phyloP scores from a whole-genome alignment of 306 rosid species.

The Argentina anserina region DNA sequence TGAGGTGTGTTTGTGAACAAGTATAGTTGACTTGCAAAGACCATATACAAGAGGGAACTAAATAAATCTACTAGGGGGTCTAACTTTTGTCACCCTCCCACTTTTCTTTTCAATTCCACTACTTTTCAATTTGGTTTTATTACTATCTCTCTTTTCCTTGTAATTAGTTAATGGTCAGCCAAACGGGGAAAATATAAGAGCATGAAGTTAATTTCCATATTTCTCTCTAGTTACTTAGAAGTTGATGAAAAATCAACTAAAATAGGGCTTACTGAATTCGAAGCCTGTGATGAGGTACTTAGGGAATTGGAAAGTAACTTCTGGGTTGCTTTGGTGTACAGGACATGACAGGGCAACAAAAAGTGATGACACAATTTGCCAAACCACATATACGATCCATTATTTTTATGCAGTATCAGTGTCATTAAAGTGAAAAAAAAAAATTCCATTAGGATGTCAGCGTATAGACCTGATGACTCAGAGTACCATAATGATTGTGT shows the following conservation, averaged over 20 bases:
- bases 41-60: neutral
- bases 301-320: neutral
- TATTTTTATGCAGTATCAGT: neutral
- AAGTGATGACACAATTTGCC: neutral
- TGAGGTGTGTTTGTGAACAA: neutral
- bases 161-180: neutral
- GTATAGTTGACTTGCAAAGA: neutral
- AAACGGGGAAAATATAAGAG: neutral
- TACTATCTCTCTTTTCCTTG: neutral
- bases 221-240: neutral
- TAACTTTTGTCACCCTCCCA: neutral
- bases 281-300: neutral
- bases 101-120: neutral
- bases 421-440: slow-evolving; percentile 2
- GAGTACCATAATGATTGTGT: neutral
- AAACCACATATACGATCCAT: neutral
- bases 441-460: neutral
- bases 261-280: neutral
- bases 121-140: neutral
- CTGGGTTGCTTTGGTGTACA: neutral
- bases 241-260: neutral
- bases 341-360: neutral
- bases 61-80: neutral
- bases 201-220: neutral
- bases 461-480: neutral